Percentiles rank a stretch among this genome's conserved stretches.
Evolutionary conservation across 495 filamentous ascomycete genomes (phyloP).

Genomic region (Penicillium taxi): DNA sequence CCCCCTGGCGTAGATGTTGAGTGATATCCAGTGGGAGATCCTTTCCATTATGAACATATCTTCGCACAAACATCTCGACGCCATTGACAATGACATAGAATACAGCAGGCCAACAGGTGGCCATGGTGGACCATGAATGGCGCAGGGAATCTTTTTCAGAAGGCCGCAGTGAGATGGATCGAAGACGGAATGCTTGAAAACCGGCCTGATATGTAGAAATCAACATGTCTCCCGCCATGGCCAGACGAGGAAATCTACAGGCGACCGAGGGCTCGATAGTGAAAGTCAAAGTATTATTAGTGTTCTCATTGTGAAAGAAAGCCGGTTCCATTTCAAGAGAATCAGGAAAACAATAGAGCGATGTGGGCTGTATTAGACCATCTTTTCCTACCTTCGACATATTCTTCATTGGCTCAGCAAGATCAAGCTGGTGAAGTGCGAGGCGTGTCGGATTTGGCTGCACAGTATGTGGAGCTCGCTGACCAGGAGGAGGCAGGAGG

Average conservation of each 20-base stretch:
- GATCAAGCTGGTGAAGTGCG: conserved; percentile 50
- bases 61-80: conserved; percentile 46
- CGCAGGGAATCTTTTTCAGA: conserved; percentile 17
- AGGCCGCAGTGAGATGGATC: conserved; percentile 30
- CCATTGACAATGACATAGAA: conserved; percentile 65
- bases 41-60: conserved; percentile 62
- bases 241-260: conserved; percentile 14
- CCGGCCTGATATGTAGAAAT: conserved; percentile 20
- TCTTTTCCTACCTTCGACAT: conserved; percentile 11
- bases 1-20: conserved; percentile 36
- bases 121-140: conserved; percentile 50
- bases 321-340: conserved; percentile 38
- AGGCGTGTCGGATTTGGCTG: conserved; percentile 38
- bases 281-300: conserved; percentile 26
- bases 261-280: conserved; percentile 10
- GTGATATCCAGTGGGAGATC: conserved; percentile 72
- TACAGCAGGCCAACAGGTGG: conserved; percentile 64
- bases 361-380: conserved; percentile 8
- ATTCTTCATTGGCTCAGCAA: conserved; percentile 46
- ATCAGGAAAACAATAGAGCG: conserved; percentile 37
- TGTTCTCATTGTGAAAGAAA: conserved; percentile 15
- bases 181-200: conserved; percentile 32
- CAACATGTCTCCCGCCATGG: conserved; percentile 5
- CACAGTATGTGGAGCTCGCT: conserved; percentile 25
- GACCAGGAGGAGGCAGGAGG: conserved; percentile 27